These are phyloP conservation scores for Licmophora abbreviata DNA, from an alignment of 108 stramenopile genomes.

Conservation along the genomic window DNA sequence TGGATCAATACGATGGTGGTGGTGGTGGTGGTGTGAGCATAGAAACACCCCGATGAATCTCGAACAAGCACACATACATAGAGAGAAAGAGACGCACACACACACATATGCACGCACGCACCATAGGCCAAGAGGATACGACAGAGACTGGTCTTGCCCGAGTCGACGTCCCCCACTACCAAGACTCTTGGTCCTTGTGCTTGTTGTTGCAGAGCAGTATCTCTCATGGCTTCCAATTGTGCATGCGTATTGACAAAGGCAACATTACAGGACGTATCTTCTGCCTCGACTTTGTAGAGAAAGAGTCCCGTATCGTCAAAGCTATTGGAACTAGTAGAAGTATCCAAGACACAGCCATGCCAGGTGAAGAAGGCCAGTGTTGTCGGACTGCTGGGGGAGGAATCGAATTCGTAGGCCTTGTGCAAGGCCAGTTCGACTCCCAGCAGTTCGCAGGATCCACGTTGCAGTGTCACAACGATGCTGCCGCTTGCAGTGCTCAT, in stretches of 20 bases:
- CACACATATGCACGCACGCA: not conserved
- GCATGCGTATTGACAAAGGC: constrained; percentile 88
- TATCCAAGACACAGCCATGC: constrained; percentile 82
- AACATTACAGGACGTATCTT: constrained; percentile 76
- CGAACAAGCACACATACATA: too few species aligned
- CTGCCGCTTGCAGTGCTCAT: constrained; percentile 6
- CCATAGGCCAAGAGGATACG: constrained; percentile 62
- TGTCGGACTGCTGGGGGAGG: too few species aligned
- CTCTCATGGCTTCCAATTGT: constrained; percentile 82
- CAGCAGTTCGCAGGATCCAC: constrained; percentile 44
- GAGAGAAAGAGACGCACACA: too few species aligned
- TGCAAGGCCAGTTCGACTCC: constrained; percentile 54
- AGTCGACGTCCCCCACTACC: constrained; percentile 69
- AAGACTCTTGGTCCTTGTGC: constrained; percentile 72
- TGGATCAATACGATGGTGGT: too few species aligned
- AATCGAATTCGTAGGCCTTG: constrained; percentile 35
- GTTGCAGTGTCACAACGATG: constrained; percentile 22
- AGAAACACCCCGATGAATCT: too few species aligned
- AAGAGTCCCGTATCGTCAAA: constrained; percentile 48
- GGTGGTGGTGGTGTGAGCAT: too few species aligned
- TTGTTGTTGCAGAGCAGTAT: constrained; percentile 38
- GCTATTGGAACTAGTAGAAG: constrained; percentile 15
- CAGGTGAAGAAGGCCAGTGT: constrained; percentile 84
- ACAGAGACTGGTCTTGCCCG: constrained; percentile 70
- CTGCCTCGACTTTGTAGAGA: too few species aligned